Base-by-base conservation (phyloP, 78 protist genomes). In the Corallochytrium limacisporum region DNA sequence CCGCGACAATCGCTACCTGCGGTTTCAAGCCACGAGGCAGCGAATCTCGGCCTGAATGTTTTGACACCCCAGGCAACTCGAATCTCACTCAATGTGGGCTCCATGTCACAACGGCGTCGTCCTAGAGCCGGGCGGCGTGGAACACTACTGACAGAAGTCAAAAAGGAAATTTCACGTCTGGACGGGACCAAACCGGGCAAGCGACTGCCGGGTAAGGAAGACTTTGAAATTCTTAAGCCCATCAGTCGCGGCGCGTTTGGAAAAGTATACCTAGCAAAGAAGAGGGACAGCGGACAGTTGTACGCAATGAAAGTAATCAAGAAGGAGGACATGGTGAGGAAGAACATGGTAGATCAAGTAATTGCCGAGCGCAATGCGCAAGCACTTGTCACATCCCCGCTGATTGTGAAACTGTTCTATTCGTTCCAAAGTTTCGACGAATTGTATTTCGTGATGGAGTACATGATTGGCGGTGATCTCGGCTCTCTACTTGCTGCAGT, bases 221-320 rank as follows among this genome's bases (percentile, higher is more conserved):
- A 83, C 54, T 83, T 83, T n/a, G 7, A 49, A 3, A n/a, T 83
- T 24, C 3, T 84, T 48, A 80, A 81, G 65, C 81, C 78, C 10
- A 76, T 86, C 73, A 60, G 70, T 18, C 36, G 65, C 2, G 91
- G 91, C 3, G 83, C 82, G 13, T 86, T 39, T 20, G 91, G 91
- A 8, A 13, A 33, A n/a, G 84, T 81, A 18, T 77, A 62, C 65
- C 80, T 91, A 31, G 90, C 89, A 1, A 61, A 69, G 38, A 85
- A 91, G 54, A 75, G 39, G 33, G 49, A 29, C 47, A 71, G 81
- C 13, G 80, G 84, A 5, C 83, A 87, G 54, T 57, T 82, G 15
- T 87, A 72, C 65, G 96, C 92, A n/a, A 87, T 91, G 63, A 87
- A 91, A 60, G 61, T 81, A 26, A n/a, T 90, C 39, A 31, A 61